Conservation (phyloP, 2,329 filamentous ascomycete species). For the Didymella pinodella region DNA sequence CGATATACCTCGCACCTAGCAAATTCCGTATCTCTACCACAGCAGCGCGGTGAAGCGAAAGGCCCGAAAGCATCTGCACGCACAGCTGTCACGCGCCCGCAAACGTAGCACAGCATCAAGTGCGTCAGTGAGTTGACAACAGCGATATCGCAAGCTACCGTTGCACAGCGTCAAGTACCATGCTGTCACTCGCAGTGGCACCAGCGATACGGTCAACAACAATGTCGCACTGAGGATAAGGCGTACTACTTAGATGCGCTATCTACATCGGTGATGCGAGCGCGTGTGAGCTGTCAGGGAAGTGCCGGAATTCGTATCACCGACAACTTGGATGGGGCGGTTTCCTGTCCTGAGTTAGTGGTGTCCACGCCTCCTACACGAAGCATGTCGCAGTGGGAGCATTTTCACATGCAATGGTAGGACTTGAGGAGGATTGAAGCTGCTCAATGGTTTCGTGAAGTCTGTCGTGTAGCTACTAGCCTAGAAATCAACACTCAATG, state of each 20-base stretch:
- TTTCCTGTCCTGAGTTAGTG: not conserved
- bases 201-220: not conserved
- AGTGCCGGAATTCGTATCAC: not conserved
- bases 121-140: not conserved
- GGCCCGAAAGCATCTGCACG: not conserved
- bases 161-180: not conserved
- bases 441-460: not conserved
- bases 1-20: not conserved
- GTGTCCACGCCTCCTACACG: not conserved
- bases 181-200: not conserved
- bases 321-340: not conserved
- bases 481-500: not conserved
- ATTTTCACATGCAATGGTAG: not conserved
- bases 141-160: not conserved
- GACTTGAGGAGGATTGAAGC: not conserved
- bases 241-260: not conserved
- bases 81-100: conserved; percentile 4
- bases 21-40: not conserved
- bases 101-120: not conserved
- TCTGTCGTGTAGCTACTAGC: not conserved
- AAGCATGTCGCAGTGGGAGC: not conserved
- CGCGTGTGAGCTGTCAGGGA: not conserved
- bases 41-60: not conserved
- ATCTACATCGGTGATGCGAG: not conserved
- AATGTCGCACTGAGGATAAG: too few species aligned